A percentile compares a stretch with the other conserved stretches of the same genome.
These are phyloP conservation scores for Fusarium citri DNA, from an alignment of 2,329 filamentous ascomycete genomes.

Conservation along the genomic window DNA sequence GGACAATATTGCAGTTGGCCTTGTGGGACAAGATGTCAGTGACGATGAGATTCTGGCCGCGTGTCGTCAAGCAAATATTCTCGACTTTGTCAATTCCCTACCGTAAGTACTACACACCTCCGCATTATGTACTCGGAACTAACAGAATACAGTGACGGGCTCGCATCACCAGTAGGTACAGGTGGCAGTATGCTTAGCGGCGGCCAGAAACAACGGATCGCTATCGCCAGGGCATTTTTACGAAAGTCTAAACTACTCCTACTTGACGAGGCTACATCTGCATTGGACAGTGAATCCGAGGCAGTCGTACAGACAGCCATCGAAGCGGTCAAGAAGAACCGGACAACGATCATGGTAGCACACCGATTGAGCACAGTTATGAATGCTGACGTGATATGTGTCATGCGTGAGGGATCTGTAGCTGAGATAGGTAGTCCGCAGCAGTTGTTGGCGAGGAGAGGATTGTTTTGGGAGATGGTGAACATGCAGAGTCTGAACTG, in stretches of 20 bases:
- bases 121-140: not conserved
- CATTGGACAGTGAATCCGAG: slow-evolving; percentile 70
- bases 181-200: slow-evolving; percentile 73
- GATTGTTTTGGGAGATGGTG: slow-evolving; percentile 36
- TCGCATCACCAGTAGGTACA: not conserved
- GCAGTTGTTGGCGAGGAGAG: slow-evolving; percentile 24
- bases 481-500: slow-evolving; percentile 1
- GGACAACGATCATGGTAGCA: slow-evolving; percentile 79
- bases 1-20: slow-evolving; percentile 69
- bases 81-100: slow-evolving; percentile 75
- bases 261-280: slow-evolving; percentile 77
- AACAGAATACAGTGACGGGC: not conserved
- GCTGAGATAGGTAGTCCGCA: slow-evolving; percentile 55
- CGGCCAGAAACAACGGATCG: slow-evolving; percentile 76
- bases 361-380: slow-evolving; percentile 57
- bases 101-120: slow-evolving; percentile 59
- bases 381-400: slow-evolving; percentile 57
- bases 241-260: slow-evolving; percentile 72
- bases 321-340: slow-evolving; percentile 68
- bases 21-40: slow-evolving; percentile 67
- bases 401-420: slow-evolving; percentile 55
- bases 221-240: slow-evolving; percentile 75
- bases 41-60: slow-evolving; percentile 64
- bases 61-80: slow-evolving; percentile 72
- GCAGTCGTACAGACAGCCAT: slow-evolving; percentile 73